phyloP scores from a whole-genome alignment of 768 basidiomycete species.

The Sarcodon aspratus region DNA sequence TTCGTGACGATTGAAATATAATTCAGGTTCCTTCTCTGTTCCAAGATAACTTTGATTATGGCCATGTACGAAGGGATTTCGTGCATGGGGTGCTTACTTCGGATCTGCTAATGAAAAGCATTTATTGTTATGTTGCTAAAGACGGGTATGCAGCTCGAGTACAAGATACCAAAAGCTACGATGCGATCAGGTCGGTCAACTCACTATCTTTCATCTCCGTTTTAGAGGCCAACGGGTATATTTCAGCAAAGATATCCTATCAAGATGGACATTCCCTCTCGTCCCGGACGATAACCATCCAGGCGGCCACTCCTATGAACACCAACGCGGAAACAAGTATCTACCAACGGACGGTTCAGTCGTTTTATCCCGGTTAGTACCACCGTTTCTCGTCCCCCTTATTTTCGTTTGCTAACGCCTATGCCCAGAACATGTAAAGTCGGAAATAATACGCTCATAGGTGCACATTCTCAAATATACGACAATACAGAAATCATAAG shows the following conservation, averaged over 20 bases:
- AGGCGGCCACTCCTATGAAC: slow-evolving; percentile 71
- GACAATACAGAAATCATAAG: slow-evolving; percentile 55
- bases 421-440: slow-evolving; percentile 63
- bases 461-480: slow-evolving; percentile 56
- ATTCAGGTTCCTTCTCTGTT: slow-evolving; percentile 85
- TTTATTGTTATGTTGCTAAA: slow-evolving; percentile 81
- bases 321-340: slow-evolving; percentile 83
- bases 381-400: not conserved
- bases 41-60: slow-evolving; percentile 98
- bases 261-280: slow-evolving; percentile 91
- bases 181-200: slow-evolving; percentile 60
- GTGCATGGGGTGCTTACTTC: slow-evolving; percentile 91
- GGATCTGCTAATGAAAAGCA: slow-evolving; percentile 89
- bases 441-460: slow-evolving; percentile 76
- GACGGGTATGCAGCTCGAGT: slow-evolving; percentile 91
- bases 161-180: slow-evolving; percentile 87
- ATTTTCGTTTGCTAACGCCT: not conserved
- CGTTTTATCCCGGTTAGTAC: slow-evolving; percentile 63
- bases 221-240: not conserved
- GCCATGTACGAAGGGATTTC: slow-evolving; percentile 85
- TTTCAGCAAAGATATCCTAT: slow-evolving; percentile 79
- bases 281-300: slow-evolving; percentile 93
- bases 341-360: slow-evolving; percentile 73
- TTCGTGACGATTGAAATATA: not conserved
- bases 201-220: not conserved